Evolutionary conservation across 2,329 filamentous ascomycete species (phyloP).

Genomic region (Colletotrichum tropicale): DNA sequence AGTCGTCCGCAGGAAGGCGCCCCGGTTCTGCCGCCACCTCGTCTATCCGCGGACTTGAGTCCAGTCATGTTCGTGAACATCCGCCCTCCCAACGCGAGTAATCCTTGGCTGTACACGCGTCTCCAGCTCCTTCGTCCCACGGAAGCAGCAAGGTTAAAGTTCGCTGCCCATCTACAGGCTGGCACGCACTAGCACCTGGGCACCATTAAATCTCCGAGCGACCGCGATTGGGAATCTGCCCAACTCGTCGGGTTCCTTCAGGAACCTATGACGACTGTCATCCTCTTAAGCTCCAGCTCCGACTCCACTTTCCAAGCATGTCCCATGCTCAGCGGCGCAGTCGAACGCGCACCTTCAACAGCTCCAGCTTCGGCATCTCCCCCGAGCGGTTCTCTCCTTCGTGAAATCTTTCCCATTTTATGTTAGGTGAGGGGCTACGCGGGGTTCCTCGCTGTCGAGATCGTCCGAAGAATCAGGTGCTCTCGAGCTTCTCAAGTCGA

Average conservation of each 20-base stretch:
- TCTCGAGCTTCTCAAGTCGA: neutral
- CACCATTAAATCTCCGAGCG: neutral
- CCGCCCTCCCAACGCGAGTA: neutral
- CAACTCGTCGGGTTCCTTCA: neutral
- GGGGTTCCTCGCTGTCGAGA: neutral
- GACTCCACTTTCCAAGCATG: neutral
- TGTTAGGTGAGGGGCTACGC: neutral
- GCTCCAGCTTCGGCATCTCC: neutral
- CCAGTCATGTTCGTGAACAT: neutral
- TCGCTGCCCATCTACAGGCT: neutral
- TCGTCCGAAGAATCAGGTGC: neutral
- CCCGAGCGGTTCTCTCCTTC: neutral
- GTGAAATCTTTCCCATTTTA: neutral
- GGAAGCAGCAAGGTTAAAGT: neutral
- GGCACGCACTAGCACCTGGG: neutral
- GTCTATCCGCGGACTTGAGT: neutral
- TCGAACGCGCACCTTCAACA: neutral
- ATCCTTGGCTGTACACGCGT: neutral
- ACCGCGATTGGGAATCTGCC: neutral
- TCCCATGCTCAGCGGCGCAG: neutral
- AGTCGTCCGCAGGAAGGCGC: neutral
- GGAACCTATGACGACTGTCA: neutral
- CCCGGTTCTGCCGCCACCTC: neutral
- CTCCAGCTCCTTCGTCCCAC: neutral
- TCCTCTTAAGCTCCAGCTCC: neutral